These are phyloP conservation scores for Fusarium goolgardi DNA, from an alignment of 2,329 filamentous ascomycete genomes.

Conservation along the genomic window DNA sequence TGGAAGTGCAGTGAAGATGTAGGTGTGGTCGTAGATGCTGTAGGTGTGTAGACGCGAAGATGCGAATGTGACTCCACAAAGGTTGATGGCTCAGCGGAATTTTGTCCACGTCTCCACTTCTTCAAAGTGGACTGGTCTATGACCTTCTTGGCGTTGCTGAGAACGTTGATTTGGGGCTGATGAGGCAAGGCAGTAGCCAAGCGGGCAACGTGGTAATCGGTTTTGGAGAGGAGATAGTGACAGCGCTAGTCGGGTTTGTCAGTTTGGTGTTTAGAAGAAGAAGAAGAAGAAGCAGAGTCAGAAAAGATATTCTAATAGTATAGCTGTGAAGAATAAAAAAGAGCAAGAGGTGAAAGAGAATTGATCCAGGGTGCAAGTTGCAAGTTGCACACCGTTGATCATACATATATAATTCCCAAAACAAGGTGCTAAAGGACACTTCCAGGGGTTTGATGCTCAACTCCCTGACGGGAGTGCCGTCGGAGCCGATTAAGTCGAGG, in stretches of 20 bases:
- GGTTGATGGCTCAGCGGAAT: conserved; percentile 46
- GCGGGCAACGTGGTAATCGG: conserved; percentile 27
- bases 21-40: neutral
- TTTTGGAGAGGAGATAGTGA: conserved; percentile 24
- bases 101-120: conserved; percentile 43
- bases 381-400: conserved; percentile 37
- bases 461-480: conserved; percentile 47
- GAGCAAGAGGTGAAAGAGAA: conserved; percentile 15
- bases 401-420: conserved; percentile 46
- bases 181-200: conserved; percentile 17
- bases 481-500: conserved; percentile 48
- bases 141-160: conserved; percentile 42
- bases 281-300: neutral
- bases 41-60: conserved; percentile 26
- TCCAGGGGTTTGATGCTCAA: conserved; percentile 47
- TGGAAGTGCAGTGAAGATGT: neutral
- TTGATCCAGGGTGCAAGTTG: conserved; percentile 13
- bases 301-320: neutral
- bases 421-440: conserved; percentile 40
- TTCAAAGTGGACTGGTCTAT: conserved; percentile 32
- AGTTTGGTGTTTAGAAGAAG: neutral
- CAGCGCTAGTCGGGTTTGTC: conserved; percentile 27
- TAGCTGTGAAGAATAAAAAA: conserved; percentile 6
- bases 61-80: conserved; percentile 46
- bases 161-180: conserved; percentile 29